Evolutionary conservation across 2,329 filamentous ascomycete species (phyloP).

Genomic region (Aureobasidium sp.): DNA sequence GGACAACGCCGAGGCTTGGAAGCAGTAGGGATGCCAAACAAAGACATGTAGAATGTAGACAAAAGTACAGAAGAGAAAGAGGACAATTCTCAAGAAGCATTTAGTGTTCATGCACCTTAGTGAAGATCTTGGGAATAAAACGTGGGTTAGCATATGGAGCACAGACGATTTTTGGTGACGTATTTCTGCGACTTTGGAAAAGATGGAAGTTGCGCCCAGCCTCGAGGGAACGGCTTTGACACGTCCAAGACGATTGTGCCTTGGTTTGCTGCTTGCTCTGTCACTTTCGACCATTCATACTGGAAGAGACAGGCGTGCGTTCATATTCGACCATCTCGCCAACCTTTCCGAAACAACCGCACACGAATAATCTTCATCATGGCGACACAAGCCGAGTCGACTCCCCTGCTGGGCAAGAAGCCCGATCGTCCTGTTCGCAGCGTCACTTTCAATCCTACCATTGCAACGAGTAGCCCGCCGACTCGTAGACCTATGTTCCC

Average conservation of each 20-base stretch:
- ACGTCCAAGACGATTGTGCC: background rate
- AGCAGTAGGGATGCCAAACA: background rate
- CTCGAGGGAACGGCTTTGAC: slow-evolving; percentile 5
- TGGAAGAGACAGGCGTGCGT: background rate
- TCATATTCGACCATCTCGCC: background rate
- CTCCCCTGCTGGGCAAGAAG: slow-evolving; percentile 10
- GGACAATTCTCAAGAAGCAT: too few relatives aligned
- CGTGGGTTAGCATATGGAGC: background rate
- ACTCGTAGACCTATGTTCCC: slow-evolving; percentile 27
- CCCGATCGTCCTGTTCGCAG: slow-evolving; percentile 43
- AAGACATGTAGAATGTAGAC: background rate
- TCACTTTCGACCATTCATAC: background rate
- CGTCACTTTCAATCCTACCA: slow-evolving; percentile 67
- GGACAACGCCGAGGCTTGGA: slow-evolving; percentile 30
- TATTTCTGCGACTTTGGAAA: background rate
- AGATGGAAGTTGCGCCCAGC: slow-evolving; percentile 8
- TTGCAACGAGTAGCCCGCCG: slow-evolving; percentile 36
- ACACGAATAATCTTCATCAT: background rate
- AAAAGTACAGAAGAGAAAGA: too few relatives aligned
- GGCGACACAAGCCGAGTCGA: slow-evolving; percentile 12
- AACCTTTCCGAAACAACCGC: background rate
- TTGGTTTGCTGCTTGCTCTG: background rate
- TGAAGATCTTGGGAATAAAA: background rate
- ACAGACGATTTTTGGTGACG: background rate
- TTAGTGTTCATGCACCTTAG: too few relatives aligned